Evolutionary conservation across 2,329 filamentous ascomycete genomes (phyloP).

Genomic region (Diaporthe sp.): DNA sequence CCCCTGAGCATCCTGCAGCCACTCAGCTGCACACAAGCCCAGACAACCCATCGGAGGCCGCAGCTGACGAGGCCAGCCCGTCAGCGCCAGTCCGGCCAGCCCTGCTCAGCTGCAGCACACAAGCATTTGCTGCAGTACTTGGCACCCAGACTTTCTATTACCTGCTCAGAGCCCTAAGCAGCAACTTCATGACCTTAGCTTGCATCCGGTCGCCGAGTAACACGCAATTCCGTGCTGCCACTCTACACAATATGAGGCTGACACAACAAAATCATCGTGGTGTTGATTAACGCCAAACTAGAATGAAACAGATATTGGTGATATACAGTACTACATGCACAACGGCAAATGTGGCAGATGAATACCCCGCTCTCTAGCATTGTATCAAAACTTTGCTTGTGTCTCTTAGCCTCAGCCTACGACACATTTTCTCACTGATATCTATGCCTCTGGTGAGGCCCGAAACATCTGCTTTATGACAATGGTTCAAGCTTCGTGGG

Average conservation of each 20-base stretch:
- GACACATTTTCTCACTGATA: neutral
- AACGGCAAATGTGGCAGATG: neutral
- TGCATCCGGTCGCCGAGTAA: neutral
- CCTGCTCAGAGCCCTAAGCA: neutral
- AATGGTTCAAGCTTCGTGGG: neutral
- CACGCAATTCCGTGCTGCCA: neutral
- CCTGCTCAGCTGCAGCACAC: constrained; percentile 19
- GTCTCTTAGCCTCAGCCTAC: neutral
- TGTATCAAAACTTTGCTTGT: neutral
- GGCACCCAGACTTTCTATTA: neutral
- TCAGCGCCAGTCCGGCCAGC: neutral
- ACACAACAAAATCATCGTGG: neutral
- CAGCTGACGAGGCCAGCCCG: constrained; percentile 17
- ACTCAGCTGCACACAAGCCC: constrained; percentile 5
- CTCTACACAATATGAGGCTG: neutral
- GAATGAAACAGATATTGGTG: neutral
- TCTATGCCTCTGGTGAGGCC: neutral
- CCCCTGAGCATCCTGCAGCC: constrained; percentile 18
- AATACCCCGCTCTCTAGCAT: neutral
- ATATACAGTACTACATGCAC: neutral
- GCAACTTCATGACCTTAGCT: neutral
- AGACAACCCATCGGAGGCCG: constrained; percentile 9
- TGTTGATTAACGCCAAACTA: neutral
- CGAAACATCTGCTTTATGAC: neutral
- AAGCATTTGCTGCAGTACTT: constrained; percentile 24